Conservation (phyloP, 2,329 filamentous ascomycete species). For the Ophiosphaerella korrae region DNA sequence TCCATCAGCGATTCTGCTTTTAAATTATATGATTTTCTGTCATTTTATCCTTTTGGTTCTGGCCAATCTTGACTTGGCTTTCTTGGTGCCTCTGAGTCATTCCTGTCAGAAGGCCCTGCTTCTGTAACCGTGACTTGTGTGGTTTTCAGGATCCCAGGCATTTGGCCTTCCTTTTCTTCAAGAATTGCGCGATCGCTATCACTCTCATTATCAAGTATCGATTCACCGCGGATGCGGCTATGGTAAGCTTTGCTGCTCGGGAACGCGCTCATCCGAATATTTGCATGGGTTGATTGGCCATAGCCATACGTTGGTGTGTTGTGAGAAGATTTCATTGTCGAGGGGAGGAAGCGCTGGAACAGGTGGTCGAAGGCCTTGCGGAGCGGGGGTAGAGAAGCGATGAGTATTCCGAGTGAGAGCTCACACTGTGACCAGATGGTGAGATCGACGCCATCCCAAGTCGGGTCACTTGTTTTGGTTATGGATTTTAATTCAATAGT, state of each 20-base stretch:
- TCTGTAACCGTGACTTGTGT: constrained; percentile 27
- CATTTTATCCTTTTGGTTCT: background rate
- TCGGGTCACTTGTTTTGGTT: constrained; percentile 26
- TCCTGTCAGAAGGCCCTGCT: background rate
- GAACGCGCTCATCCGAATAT: constrained; percentile 20
- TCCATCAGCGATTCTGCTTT: background rate
- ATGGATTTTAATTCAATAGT: constrained; percentile 26
- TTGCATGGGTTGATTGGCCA: constrained; percentile 6
- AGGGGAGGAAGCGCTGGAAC: constrained; percentile 21
- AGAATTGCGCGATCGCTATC: constrained; percentile 35
- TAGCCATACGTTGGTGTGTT: constrained; percentile 20
- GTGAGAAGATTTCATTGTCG: constrained; percentile 5
- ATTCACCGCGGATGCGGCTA: constrained; percentile 25
- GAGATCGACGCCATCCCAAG: constrained; percentile 31
- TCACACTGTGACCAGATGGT: constrained; percentile 31
- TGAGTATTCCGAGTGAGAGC: constrained; percentile 30
- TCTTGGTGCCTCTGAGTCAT: background rate
- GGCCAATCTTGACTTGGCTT: constrained; percentile 3
- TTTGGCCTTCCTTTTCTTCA: constrained; percentile 24
- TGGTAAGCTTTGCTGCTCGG: constrained; percentile 27
- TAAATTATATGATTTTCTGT: background rate
- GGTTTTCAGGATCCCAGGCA: constrained; percentile 29
- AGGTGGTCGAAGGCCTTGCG: constrained; percentile 33
- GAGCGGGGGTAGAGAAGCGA: constrained; percentile 30
- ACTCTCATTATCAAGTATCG: constrained; percentile 27